Base-by-base conservation (phyloP, 805 yeast genomes). In the Danielia reshetovae region DNA sequence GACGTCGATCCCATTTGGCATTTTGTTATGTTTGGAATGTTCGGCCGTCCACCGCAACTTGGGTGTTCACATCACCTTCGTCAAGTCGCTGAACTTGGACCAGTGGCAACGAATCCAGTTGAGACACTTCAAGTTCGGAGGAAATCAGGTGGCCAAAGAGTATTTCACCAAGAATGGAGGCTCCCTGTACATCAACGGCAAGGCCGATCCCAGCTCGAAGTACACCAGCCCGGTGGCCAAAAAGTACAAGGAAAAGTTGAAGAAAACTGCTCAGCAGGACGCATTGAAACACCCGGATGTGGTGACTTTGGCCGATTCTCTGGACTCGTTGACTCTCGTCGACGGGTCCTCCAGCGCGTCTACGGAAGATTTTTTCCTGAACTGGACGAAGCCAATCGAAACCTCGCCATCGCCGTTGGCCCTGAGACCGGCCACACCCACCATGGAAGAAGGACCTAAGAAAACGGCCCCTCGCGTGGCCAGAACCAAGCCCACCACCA, bases 1-100 rank as follows among this genome's bases (percentile, higher is more conserved):
- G 98, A 86, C 98, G 3, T 90, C 97, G 10, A 88, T 90, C 36
- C 96, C 97, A 10, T 90, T 86, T 61, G 98, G 97, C 36, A 85
- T 89, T 34, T 75, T 89, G 57, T 66, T 93, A 39, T 93, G 98
- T 68, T 72, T 89, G 41, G 95, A 93, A 59, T 93, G 98, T 61
- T 85, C 96, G 35, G 89, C 97, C 3, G 87, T 84, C 34, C 98
- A 93, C 68, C 78, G 98, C 61, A 88, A 88, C 59, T 63, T 93
- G 64, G 98, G 98, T 40, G 97, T 89, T 24, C 98, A 93, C 59
- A 81, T 93, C 52, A 78, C 97, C 24, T 93, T 93, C 68, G 97
- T 93, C 39, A 86, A 88, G 58, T 86, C 96, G 18, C 77, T 93
- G 18, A 85, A 81, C 46, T 72, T 93, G 67, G 98, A 93, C 62